Conservation (phyloP, 176 grass and related monocot genomes). For the Dendrocalamus sinicus region DNA sequence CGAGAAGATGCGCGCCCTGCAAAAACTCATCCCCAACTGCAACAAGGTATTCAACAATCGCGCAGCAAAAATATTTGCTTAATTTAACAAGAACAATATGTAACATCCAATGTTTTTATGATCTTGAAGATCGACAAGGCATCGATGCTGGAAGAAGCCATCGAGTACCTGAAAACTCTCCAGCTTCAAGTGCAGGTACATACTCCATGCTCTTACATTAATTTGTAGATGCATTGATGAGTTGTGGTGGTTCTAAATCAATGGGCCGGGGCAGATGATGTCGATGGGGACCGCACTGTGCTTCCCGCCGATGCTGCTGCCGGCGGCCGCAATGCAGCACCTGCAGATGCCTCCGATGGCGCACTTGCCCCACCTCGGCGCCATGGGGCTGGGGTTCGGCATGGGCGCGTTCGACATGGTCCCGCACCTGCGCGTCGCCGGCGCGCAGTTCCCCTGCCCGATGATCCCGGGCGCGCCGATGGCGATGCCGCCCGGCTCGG, state of each 20-base stretch:
- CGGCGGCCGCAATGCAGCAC: constrained; percentile 39
- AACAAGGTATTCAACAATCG: constrained; percentile 40
- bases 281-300: constrained; percentile 44
- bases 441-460: constrained; percentile 28
- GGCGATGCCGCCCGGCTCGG: constrained; percentile 11
- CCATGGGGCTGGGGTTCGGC: constrained; percentile 45
- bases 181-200: constrained; percentile 65
- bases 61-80: not conserved
- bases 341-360: constrained; percentile 46
- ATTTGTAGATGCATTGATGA: not conserved
- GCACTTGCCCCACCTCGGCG: constrained; percentile 41
- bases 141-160: constrained; percentile 82
- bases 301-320: constrained; percentile 45
- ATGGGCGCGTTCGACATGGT: constrained; percentile 47
- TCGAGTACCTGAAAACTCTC: constrained; percentile 76
- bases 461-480: constrained; percentile 27
- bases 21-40: constrained; percentile 64
- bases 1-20: constrained; percentile 64
- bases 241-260: not conserved
- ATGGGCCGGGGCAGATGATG: constrained; percentile 36
- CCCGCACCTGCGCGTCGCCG: not conserved
- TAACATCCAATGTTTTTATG: not conserved
- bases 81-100: not conserved
- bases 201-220: not conserved
- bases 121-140: constrained; percentile 64